A percentile compares a stretch with the other conserved stretches of the same genome.
Conservation (phyloP, 2,329 filamentous ascomycete species). For the Colletotrichum tamarilloi region DNA sequence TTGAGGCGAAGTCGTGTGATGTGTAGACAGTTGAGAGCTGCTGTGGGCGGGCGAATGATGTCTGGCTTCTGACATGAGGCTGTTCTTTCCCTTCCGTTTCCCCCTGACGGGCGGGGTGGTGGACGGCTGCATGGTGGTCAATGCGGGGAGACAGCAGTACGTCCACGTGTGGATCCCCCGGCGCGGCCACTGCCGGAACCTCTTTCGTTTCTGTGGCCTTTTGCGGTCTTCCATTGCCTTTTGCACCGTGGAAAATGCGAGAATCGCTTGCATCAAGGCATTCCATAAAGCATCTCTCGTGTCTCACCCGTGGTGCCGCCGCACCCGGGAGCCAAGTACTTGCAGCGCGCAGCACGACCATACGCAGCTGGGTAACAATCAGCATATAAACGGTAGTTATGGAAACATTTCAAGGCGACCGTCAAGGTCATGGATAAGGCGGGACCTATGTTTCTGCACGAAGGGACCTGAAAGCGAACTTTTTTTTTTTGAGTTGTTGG, state of each 20-base stretch:
- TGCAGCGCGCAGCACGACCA: background rate
- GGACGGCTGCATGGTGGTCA: conserved; percentile 31
- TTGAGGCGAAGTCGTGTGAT: conserved; percentile 19
- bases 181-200: conserved; percentile 17
- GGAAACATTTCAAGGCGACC: too few relatives aligned
- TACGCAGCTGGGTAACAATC: background rate
- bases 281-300: background rate
- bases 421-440: background rate
- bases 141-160: conserved; percentile 19
- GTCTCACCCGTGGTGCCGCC: background rate
- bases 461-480: conserved; percentile 18
- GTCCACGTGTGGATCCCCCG: conserved; percentile 7
- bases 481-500: background rate
- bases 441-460: conserved; percentile 1
- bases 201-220: background rate
- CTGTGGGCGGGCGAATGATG: conserved; percentile 24
- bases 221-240: background rate
- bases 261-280: conserved; percentile 7
- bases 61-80: conserved; percentile 31
- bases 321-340: background rate
- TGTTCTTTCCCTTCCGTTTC: conserved; percentile 1
- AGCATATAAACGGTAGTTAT: background rate
- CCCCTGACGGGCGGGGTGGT: conserved; percentile 27
- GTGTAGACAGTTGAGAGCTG: conserved; percentile 12
- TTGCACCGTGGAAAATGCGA: background rate